Conservation (phyloP, 208 protist genomes). For the Tritrichomonas musculus region DNA sequence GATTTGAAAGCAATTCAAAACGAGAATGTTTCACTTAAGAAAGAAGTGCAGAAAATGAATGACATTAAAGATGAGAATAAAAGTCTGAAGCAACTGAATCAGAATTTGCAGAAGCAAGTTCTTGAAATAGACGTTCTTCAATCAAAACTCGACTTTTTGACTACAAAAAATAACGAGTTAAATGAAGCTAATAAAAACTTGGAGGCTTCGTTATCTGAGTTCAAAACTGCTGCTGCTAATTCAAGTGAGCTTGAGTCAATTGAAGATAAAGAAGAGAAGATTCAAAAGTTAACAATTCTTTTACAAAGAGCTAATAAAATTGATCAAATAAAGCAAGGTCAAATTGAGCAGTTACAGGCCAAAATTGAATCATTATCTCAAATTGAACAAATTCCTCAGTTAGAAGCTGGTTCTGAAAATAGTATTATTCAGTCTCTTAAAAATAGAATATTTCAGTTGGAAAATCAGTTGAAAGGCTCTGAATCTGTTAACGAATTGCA, state of each 20-base stretch:
- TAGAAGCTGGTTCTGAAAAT: background rate
- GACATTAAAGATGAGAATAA: too few relatives aligned
- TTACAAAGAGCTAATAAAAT: background rate
- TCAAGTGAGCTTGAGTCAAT: too few relatives aligned
- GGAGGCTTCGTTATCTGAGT: too few relatives aligned
- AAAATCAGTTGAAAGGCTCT: background rate
- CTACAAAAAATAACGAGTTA: too few relatives aligned
- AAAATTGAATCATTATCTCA: background rate
- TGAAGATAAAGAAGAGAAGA: background rate
- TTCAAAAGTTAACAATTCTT: background rate
- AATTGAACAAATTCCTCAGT: background rate
- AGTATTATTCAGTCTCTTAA: background rate
- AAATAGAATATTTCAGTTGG: background rate
- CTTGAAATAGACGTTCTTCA: too few relatives aligned
- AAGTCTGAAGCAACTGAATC: too few relatives aligned
- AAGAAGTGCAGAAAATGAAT: too few relatives aligned
- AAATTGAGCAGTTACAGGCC: background rate
- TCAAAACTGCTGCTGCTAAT: background rate
- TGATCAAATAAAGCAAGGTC: background rate
- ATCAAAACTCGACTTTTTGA: too few relatives aligned
- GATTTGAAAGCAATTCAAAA: too few relatives aligned
- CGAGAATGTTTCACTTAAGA: too few relatives aligned
- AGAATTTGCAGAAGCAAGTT: too few relatives aligned
- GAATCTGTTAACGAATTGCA: background rate
- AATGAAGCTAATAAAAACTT: too few relatives aligned